Conservation (phyloP, 495 filamentous ascomycete genomes). For the Podospora appendiculata region DNA sequence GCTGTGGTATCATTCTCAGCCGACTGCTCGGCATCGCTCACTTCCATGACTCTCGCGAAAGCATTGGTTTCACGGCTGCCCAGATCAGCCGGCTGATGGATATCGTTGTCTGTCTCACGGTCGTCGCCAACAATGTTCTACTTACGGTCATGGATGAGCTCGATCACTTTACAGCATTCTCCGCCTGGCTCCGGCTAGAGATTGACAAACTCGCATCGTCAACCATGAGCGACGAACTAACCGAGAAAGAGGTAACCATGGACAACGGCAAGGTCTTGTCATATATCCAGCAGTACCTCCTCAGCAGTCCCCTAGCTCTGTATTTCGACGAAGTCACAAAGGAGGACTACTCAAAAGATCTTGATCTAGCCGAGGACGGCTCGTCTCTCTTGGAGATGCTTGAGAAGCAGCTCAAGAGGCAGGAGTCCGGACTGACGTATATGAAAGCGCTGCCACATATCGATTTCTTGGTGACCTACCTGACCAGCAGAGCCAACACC, state of each 20-base stretch:
- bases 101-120: conserved; percentile 64
- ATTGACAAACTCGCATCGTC: conserved; percentile 56
- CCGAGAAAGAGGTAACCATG: conserved; percentile 48
- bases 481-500: conserved; percentile 27
- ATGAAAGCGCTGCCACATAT: conserved; percentile 33
- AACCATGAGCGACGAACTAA: conserved; percentile 39
- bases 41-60: conserved; percentile 62
- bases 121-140: conserved; percentile 69
- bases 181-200: conserved; percentile 75
- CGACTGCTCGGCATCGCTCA: conserved; percentile 79
- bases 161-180: conserved; percentile 69
- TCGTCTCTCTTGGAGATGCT: conserved; percentile 36
- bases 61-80: conserved; percentile 52
- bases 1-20: conserved; percentile 73
- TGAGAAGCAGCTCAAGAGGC: conserved; percentile 37
- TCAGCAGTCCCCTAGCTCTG: conserved; percentile 33
- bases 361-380: conserved; percentile 24
- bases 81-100: conserved; percentile 51
- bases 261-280: conserved; percentile 44
- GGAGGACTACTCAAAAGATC: conserved; percentile 20
- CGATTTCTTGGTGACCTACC: conserved; percentile 36
- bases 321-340: conserved; percentile 30
- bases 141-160: conserved; percentile 67
- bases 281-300: conserved; percentile 46
- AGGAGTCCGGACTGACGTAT: conserved; percentile 29